Conservation (phyloP, 2,329 filamentous ascomycete species). For the Aureobasidium sp. region DNA sequence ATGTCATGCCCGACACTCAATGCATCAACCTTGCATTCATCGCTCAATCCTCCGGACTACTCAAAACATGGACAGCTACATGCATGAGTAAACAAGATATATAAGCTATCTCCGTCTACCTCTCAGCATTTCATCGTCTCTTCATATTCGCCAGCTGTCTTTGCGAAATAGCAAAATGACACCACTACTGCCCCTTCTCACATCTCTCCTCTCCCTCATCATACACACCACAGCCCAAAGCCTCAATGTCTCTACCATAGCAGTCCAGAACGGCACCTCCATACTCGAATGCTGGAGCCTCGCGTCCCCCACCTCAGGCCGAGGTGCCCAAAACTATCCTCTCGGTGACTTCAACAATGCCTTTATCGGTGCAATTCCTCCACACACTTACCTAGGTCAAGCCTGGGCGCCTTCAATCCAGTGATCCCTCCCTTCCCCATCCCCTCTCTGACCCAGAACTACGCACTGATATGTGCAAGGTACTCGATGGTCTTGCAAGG, state of each 20-base stretch:
- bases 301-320: background rate
- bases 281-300: constrained; percentile 8
- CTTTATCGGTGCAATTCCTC: constrained; percentile 6
- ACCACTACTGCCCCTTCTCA: background rate
- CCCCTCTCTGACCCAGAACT: background rate
- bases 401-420: background rate
- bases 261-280: background rate
- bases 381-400: background rate
- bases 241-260: constrained; percentile 3
- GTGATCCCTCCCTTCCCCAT: background rate
- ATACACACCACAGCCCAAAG: background rate
- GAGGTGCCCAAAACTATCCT: constrained; percentile 1
- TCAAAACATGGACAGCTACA: too few species aligned
- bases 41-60: background rate
- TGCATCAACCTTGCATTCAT: background rate
- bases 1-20: too few species aligned
- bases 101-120: too few species aligned
- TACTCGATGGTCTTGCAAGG: constrained; percentile 2
- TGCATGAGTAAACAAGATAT: background rate
- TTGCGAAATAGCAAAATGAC: background rate
- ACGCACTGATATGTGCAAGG: background rate
- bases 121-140: background rate
- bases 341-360: constrained; percentile 2
- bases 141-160: too few species aligned
- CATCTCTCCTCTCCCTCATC: background rate